Conservation (phyloP, 345 rosid genomes). For the Lenwebbia sp. region DNA sequence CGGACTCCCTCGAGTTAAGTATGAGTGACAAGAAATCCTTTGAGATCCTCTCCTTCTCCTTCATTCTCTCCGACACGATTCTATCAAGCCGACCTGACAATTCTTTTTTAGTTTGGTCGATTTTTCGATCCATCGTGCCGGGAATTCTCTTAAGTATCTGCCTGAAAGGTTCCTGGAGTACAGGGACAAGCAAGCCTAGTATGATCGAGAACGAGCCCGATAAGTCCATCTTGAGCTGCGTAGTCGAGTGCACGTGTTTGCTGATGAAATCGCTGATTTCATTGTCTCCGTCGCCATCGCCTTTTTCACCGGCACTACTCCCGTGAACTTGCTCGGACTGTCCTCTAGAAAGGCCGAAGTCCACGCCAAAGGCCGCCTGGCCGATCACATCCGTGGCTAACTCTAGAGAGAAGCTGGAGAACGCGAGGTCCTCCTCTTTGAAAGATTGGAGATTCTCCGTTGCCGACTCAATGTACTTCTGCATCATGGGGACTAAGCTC, state of each 20-base stretch:
- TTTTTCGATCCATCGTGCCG: constrained; percentile 76
- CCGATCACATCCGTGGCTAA: constrained; percentile 82
- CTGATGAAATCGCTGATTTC: constrained; percentile 56
- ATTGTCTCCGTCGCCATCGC: neutral
- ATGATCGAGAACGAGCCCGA: constrained; percentile 74
- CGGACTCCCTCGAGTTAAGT: constrained; percentile 56
- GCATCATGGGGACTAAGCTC: constrained; percentile 74
- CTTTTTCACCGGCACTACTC: neutral
- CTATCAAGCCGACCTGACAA: constrained; percentile 49
- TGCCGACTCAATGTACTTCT: constrained; percentile 49
- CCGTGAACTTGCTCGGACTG: constrained; percentile 6
- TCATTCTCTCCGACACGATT: constrained; percentile 60
- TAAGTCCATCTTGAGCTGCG: constrained; percentile 88
- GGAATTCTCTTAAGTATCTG: constrained; percentile 79
- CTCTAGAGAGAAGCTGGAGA: constrained; percentile 69
- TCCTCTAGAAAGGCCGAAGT: constrained; percentile 56
- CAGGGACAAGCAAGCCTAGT: constrained; percentile 57
- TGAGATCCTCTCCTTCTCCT: constrained; percentile 30
- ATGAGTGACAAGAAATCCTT: constrained; percentile 73
- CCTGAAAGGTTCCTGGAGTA: constrained; percentile 79
- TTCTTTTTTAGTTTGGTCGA: constrained; percentile 43
- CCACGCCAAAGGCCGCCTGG: constrained; percentile 80
- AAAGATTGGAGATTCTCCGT: constrained; percentile 34
- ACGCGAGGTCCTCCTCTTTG: constrained; percentile 30
- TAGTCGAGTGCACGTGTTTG: constrained; percentile 79